Evolutionary conservation across 2,329 filamentous ascomycete species (phyloP).

Genomic region (Zymoseptoria crescenta): DNA sequence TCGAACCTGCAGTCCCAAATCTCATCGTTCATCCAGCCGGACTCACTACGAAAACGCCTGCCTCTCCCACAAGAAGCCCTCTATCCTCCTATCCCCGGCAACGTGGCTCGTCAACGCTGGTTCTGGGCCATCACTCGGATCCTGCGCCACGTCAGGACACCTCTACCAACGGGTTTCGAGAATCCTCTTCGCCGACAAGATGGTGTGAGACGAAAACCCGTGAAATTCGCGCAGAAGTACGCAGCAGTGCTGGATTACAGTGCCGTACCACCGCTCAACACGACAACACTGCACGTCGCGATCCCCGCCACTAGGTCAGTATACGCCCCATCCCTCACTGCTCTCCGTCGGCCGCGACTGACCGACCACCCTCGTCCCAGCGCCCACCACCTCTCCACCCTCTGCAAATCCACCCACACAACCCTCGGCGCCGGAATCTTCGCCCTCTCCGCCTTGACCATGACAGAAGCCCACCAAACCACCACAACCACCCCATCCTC

Average conservation of each 20-base stretch:
- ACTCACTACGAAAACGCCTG: constrained; percentile 25
- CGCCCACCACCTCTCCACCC: background rate
- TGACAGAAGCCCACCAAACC: constrained; percentile 39
- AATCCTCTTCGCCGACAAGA: constrained; percentile 33
- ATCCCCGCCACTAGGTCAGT: constrained; percentile 24
- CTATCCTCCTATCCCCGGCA: constrained; percentile 35
- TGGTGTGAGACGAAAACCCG: constrained; percentile 5
- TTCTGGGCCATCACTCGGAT: constrained; percentile 41
- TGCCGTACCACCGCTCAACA: constrained; percentile 32
- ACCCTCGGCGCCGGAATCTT: constrained; percentile 41
- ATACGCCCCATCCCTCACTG: constrained; percentile 25
- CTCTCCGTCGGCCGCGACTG: background rate
- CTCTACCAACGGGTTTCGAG: constrained; percentile 33
- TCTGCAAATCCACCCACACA: constrained; percentile 33
- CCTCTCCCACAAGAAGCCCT: constrained; percentile 42
- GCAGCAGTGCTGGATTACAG: constrained; percentile 34
- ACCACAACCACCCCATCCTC: background rate
- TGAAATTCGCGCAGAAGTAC: constrained; percentile 28
- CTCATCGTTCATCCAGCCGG: constrained; percentile 9
- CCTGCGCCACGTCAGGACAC: constrained; percentile 35
- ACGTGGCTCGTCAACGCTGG: constrained; percentile 36
- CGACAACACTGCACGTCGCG: constrained; percentile 25
- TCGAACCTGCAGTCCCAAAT: constrained; percentile 20
- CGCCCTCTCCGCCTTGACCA: constrained; percentile 38
- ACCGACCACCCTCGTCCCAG: background rate